Conservation (phyloP, 495 filamentous ascomycete species). For the Aspergillus haitiensis region DNA sequence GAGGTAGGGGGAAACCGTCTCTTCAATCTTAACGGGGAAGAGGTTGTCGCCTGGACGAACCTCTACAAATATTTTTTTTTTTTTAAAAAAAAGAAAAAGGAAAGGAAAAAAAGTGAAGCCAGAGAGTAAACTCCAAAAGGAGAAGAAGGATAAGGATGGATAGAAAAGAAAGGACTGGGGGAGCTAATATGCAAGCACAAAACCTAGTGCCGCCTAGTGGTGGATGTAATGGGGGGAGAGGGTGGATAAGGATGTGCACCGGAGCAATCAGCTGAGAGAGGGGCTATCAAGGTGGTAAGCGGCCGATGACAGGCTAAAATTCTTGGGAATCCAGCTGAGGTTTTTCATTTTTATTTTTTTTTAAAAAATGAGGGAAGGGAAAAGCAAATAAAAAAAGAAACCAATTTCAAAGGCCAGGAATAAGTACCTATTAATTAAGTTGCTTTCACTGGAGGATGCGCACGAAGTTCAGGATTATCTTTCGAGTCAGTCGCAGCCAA, state of each 20-base stretch:
- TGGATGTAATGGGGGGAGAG: slow-evolving; percentile 20
- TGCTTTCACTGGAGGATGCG: too few relatives aligned
- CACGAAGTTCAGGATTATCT: too few relatives aligned
- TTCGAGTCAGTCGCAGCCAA: neutral
- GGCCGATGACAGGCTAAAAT: slow-evolving; percentile 21
- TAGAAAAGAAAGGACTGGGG: slow-evolving; percentile 25
- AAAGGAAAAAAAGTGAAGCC: slow-evolving; percentile 19
- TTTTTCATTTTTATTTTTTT: neutral
- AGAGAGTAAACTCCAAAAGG: slow-evolving; percentile 20
- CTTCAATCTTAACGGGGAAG: slow-evolving; percentile 12
- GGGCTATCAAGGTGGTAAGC: slow-evolving; percentile 25
- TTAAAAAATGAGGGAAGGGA: neutral
- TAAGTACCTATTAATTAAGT: neutral
- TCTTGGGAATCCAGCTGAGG: slow-evolving; percentile 16
- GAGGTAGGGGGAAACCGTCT: slow-evolving; percentile 7
- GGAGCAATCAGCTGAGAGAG: slow-evolving; percentile 39
- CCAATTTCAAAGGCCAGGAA: neutral
- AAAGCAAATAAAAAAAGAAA: slow-evolving; percentile 5
- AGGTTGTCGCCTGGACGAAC: slow-evolving; percentile 39
- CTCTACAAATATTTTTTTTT: neutral
- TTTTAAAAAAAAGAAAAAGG: neutral
- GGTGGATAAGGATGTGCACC: slow-evolving; percentile 33
- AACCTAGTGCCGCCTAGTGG: slow-evolving; percentile 23
- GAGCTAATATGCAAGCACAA: slow-evolving; percentile 31
- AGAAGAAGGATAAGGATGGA: slow-evolving; percentile 16